Evolutionary conservation across 2,329 filamentous ascomycete species (phyloP).

Genomic region (Microcyclosporella mali): DNA sequence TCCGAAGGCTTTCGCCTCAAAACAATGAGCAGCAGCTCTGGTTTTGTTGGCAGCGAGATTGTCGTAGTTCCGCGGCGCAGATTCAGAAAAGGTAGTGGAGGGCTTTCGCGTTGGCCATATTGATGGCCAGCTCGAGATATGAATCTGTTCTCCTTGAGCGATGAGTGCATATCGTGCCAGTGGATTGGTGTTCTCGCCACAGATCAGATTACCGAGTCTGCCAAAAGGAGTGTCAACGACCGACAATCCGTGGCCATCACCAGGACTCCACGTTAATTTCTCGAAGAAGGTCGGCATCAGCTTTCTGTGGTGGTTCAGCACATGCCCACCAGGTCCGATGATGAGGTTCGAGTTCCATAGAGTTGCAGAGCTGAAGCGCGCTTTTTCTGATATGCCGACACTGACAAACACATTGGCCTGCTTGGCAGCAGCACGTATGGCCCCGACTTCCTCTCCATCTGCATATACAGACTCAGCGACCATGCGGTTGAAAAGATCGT

Average conservation of each 20-base stretch:
- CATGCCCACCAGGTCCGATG: conserved; percentile 39
- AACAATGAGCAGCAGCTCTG: conserved; percentile 50
- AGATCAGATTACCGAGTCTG: conserved; percentile 48
- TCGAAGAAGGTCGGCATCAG: conserved; percentile 53
- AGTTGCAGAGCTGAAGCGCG: conserved; percentile 39
- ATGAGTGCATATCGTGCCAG: conserved; percentile 49
- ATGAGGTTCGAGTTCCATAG: conserved; percentile 50
- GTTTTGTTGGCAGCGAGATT: conserved; percentile 50
- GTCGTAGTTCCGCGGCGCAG: conserved; percentile 42
- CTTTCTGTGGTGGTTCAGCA: conserved; percentile 50
- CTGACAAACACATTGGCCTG: conserved; percentile 39
- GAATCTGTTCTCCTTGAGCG: conserved; percentile 51
- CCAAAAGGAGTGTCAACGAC: conserved; percentile 42
- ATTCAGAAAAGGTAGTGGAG: background rate
- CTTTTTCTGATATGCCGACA: conserved; percentile 48
- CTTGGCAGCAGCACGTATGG: conserved; percentile 37
- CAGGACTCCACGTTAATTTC: conserved; percentile 50
- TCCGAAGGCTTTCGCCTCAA: conserved; percentile 54
- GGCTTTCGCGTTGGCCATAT: conserved; percentile 45
- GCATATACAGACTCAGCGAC: conserved; percentile 40
- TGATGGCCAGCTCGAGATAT: conserved; percentile 52
- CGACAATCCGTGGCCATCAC: conserved; percentile 46
- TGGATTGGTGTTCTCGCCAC: conserved; percentile 55
- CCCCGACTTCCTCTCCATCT: conserved; percentile 42
- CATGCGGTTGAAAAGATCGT: conserved; percentile 45